Conservation (phyloP, 2,329 filamentous ascomycete species). For the Fusarium kyushuense region DNA sequence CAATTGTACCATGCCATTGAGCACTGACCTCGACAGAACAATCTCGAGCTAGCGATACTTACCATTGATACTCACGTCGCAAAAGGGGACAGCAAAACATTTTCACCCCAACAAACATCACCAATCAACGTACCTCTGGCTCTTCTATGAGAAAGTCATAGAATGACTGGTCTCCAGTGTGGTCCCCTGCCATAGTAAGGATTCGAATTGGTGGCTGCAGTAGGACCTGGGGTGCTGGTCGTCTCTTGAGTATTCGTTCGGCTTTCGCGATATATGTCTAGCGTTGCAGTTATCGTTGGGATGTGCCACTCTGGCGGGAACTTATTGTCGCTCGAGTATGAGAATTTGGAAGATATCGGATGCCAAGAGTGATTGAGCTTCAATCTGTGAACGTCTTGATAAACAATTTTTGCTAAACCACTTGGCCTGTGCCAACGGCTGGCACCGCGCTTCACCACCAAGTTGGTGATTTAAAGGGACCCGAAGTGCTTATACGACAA, state of each 20-base stretch:
- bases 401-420: constrained; percentile 31
- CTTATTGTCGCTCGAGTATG: constrained; percentile 19
- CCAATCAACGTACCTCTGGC: constrained; percentile 43
- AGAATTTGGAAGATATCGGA: constrained; percentile 12
- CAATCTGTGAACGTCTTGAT: constrained; percentile 37
- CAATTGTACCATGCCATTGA: constrained; percentile 18
- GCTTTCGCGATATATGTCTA: constrained; percentile 19
- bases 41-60: constrained; percentile 15
- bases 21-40: constrained; percentile 23
- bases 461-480: constrained; percentile 37
- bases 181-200: constrained; percentile 44
- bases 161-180: constrained; percentile 45
- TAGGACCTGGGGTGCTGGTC: constrained; percentile 18
- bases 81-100: constrained; percentile 23
- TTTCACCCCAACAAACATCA: not conserved
- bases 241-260: constrained; percentile 26
- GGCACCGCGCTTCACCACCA: constrained; percentile 39
- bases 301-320: constrained; percentile 15
- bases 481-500: constrained; percentile 44
- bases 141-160: constrained; percentile 50
- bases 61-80: constrained; percentile 27
- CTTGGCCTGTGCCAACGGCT: constrained; percentile 39
- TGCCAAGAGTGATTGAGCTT: constrained; percentile 22
- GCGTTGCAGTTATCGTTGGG: constrained; percentile 25
- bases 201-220: constrained; percentile 25